Base-by-base conservation (phyloP, 2,329 filamentous ascomycete species). In the Ophiostoma himal-ulmi region DNA sequence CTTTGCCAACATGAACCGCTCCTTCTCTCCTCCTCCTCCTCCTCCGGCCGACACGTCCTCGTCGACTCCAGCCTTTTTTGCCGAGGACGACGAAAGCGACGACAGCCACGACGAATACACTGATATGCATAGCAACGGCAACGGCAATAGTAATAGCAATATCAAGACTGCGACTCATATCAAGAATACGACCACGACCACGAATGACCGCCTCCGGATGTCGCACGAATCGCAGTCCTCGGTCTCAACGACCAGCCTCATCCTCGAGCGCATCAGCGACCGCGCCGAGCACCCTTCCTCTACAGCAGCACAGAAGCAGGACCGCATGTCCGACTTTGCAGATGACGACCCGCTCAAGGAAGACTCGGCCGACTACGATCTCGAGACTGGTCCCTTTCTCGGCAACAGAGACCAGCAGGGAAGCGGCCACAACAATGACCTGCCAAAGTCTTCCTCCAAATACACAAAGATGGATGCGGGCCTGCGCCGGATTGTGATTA, bases 181-280 rank as follows among this genome's bases (percentile, higher is more conserved):
- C 44, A 48, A 26, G 8, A 22, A n/a, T 3, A 13, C 52, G 17
- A 48, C 8, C 6, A 3, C 37, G 48, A 22, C 20, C 3, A 3
- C 22, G 57, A 34, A 34, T 34, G 57, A 14, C 52, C 37, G 14
- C 41, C 68, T 37, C 44, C 81, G 81, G 73, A 78, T 78, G 72
- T 87, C 86, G 69, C 80, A 80, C 76, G 85, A 85, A 73, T 92
- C 91, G 3, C 79, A 86, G 65, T 92, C 90, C n/a, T 90, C 90
- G 57, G 89, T 88, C n/a, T 95, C 92, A 44, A 94, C 92, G 13
- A 93, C 90, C 4, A 94, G 92, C 75, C 83, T 95, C 17, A 87
- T 95, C 69, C 91, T 95, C 77, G 91, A 95, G 74, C 88, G 90
- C 73, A 85, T 94, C 74, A 85, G 87, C 75, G 89, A 91, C 77